A percentile compares a stretch with the other conserved stretches of the same genome.
These are phyloP conservation scores for Zygnema circumcarinatum DNA, from an alignment of 139 green algal genomes.

Conservation along the genomic window DNA sequence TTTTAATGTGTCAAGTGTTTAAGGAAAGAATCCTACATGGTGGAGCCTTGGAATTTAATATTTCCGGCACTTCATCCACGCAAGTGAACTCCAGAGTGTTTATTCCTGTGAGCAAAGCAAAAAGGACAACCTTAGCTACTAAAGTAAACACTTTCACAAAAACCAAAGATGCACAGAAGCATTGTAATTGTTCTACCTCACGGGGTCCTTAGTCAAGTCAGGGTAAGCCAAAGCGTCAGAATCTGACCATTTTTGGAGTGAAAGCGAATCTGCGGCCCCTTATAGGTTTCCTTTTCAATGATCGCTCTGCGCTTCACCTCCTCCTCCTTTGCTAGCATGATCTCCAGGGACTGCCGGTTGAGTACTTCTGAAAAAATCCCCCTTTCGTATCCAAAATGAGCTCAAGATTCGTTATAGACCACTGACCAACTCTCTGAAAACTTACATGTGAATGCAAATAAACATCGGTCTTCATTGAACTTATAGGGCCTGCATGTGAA, in stretches of 20 bases:
- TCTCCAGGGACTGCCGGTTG: conserved; percentile 76
- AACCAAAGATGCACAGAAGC: not conserved
- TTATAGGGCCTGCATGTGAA: too few relatives aligned
- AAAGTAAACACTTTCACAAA: not conserved
- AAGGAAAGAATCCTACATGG: conserved; percentile 24
- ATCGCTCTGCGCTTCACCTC: conserved; percentile 69
- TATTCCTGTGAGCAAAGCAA: not conserved
- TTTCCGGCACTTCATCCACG: not conserved
- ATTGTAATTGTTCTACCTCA: not conserved
- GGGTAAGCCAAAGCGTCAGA: not conserved
- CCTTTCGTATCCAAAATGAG: not conserved
- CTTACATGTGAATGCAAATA: conserved; percentile 12
- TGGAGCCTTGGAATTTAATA: conserved; percentile 42
- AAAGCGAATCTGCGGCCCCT: conserved; percentile 51
- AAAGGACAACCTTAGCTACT: not conserved
- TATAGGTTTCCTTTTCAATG: conserved; percentile 52
- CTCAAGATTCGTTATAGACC: not conserved
- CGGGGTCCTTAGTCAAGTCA: not conserved
- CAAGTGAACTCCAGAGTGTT: conserved; percentile 48
- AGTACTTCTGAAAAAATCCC: conserved; percentile 68
- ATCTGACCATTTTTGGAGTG: conserved; percentile 50
- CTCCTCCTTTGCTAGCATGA: conserved; percentile 72
- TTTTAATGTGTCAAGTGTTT: not conserved
- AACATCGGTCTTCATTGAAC: too few relatives aligned
- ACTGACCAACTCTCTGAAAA: not conserved